Percentiles rank a stretch among this genome's conserved stretches.
phyloP scores from a whole-genome alignment of 169 alveolate species.

The Eimeria acervulina region DNA sequence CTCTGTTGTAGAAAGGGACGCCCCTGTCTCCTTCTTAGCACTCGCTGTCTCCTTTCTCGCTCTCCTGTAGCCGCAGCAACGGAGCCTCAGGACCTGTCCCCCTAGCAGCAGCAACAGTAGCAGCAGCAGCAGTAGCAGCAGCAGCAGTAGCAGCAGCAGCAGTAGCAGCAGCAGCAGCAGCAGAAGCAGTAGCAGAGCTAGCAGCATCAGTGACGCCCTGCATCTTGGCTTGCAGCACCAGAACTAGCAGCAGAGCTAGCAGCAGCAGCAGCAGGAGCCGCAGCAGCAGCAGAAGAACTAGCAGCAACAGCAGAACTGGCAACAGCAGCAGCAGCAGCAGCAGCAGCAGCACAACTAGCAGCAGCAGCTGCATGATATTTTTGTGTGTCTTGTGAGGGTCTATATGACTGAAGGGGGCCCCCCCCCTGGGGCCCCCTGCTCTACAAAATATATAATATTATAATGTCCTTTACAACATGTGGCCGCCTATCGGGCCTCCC shows the following conservation, averaged over 20 bases:
- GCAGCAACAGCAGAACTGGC: not conserved
- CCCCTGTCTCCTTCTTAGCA: too few relatives aligned
- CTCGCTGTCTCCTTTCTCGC: too few relatives aligned
- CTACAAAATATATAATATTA: too few relatives aligned
- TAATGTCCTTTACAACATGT: not conserved
- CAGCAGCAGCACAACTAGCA: constrained; percentile 3
- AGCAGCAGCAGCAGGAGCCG: not conserved
- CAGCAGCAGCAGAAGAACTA: too few relatives aligned
- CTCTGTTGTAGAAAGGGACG: not conserved
- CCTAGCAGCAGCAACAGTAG: not conserved
- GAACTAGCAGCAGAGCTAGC: not conserved
- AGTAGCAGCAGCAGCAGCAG: too few relatives aligned
- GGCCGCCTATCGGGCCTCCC: not conserved
- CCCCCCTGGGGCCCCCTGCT: constrained; percentile 28
- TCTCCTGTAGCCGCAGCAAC: too few relatives aligned
- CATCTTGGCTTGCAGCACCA: too few relatives aligned
- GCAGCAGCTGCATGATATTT: not conserved
- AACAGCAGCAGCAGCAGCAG: constrained; percentile 4
- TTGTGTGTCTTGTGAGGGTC: not conserved
- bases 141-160: too few relatives aligned
- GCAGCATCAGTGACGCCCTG: too few relatives aligned
- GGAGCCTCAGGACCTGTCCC: not conserved
- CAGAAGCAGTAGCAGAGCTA: not conserved
- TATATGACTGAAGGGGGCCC: not conserved
- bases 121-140: too few relatives aligned